A percentile compares a stretch with the other conserved stretches of the same genome.
These are phyloP conservation scores for Epichloe brachyelytri DNA, from an alignment of 2,329 filamentous ascomycete genomes.

Conservation along the genomic window DNA sequence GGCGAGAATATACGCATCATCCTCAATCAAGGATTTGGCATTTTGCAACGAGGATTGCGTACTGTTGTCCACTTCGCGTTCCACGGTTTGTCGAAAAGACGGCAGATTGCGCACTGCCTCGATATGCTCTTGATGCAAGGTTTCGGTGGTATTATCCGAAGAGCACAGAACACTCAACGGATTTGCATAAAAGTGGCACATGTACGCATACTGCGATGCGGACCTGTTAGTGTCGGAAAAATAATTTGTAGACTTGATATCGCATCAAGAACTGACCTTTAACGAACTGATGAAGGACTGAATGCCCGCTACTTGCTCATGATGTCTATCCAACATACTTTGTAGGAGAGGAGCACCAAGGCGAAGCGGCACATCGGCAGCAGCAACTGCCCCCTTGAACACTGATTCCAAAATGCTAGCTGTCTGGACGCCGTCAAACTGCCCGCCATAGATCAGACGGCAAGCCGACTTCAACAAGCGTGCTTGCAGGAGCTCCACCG, in stretches of 20 bases:
- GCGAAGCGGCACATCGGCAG: constrained; percentile 40
- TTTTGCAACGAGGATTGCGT: constrained; percentile 30
- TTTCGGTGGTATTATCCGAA: constrained; percentile 10
- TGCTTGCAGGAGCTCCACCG: constrained; percentile 65
- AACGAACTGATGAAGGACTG: constrained; percentile 58
- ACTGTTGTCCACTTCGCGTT: constrained; percentile 31
- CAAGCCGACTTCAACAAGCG: constrained; percentile 57
- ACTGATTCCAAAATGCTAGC: constrained; percentile 59
- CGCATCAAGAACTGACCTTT: constrained; percentile 33
- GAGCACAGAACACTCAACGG: constrained; percentile 52
- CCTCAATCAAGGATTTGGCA: constrained; percentile 39
- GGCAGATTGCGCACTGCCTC: constrained; percentile 54
- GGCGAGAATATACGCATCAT: constrained; percentile 41
- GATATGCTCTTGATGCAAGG: constrained; percentile 46
- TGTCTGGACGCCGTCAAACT: constrained; percentile 68
- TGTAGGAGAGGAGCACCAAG: constrained; percentile 52
- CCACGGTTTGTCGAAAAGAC: constrained; percentile 51
- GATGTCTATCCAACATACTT: constrained; percentile 56
- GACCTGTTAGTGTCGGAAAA: background rate
- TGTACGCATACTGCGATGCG: constrained; percentile 57
- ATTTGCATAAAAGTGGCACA: constrained; percentile 78
- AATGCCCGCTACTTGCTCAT: constrained; percentile 64
- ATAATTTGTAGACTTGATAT: background rate
- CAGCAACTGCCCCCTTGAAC: constrained; percentile 52
- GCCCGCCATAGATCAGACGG: constrained; percentile 52